phyloP scores from a whole-genome alignment of 208 protist species.

The Lotmaria passim region DNA sequence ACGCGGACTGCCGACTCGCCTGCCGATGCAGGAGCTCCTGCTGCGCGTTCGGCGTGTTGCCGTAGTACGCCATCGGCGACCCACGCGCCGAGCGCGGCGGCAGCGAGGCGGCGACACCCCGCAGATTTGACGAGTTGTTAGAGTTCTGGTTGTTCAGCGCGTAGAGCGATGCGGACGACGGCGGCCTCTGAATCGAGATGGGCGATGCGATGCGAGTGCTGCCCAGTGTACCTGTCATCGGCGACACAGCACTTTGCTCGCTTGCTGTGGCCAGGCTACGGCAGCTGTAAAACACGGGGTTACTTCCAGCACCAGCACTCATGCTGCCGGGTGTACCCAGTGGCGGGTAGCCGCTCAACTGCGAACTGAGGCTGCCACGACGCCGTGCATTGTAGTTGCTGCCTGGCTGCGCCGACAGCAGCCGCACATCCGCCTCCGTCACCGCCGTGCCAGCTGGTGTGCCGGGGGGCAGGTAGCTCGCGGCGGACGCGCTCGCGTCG shows the following conservation, averaged over 20 bases:
- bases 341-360: conserved; percentile 3
- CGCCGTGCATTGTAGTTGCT: conserved; percentile 10
- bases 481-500: conserved; percentile 14
- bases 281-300: conserved; percentile 18
- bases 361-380: not conserved
- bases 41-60: conserved; percentile 8
- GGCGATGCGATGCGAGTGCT: not conserved
- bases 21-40: conserved; percentile 7
- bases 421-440: conserved; percentile 10
- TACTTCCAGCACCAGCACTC: too few species aligned
- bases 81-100: conserved; percentile 5
- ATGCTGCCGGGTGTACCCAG: too few species aligned
- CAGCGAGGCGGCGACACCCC: conserved; percentile 2
- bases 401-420: conserved; percentile 4
- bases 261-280: conserved; percentile 16
- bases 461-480: conserved; percentile 6
- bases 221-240: not conserved
- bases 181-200: not conserved
- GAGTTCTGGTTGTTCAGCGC: not conserved
- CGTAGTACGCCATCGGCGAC: not conserved
- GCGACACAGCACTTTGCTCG: not conserved
- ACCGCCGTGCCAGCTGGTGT: not conserved
- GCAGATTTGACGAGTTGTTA: not conserved
- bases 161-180: not conserved
- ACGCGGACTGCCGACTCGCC: conserved; percentile 1